Base-by-base conservation (phyloP, 2,329 filamentous ascomycete genomes). In the Herpotrichia juniperi region DNA sequence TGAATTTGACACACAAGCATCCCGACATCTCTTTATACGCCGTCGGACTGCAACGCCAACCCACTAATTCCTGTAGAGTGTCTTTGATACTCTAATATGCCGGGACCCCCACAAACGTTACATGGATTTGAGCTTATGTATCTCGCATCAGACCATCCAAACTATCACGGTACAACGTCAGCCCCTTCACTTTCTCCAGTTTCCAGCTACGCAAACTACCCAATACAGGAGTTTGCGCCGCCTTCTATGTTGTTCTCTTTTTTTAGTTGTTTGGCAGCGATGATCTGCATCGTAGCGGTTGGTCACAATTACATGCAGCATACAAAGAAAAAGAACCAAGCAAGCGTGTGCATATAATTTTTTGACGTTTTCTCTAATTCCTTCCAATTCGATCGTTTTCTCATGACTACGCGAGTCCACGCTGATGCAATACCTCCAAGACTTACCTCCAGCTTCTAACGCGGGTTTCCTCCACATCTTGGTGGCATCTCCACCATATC, bases 1-100 rank as follows among this genome's bases (percentile, higher is more conserved):
- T 28, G 34, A 34, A 39, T 39, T 50, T 31, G 47, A 53, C 39
- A 28, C 43, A 34, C 9, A 42, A 45, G 25, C 24, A 40, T 16
- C 39, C 39, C 7, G 26, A 22, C 32, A 26, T 26, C 28, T 37
- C 44, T 61, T 57, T 62, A 61, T 62, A 54, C 32, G 17, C 42
- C 45, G 21, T 40, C 21, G 37, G 25, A 40, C 37, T 40, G 37
- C 37, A 40, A 40, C 19, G 6, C 19, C 14, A 25, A 14, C 14
- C 37, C 37, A 40, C 37, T 40, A n/a, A 25, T 40, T 40, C n/a
- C 19, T 40, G 37, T 21, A 25, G 7, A 8, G 19, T 14, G 14
- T 14, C 9, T 24, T 14, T 25, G 4, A 9, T 10, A 14, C 16
- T n/a, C 19, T 21, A 14, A 24, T 7, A 40, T 24, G 11, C 37